These are phyloP conservation scores for Lachancea dasiensis DNA, from an alignment of 805 yeast genomes.

Conservation along the genomic window DNA sequence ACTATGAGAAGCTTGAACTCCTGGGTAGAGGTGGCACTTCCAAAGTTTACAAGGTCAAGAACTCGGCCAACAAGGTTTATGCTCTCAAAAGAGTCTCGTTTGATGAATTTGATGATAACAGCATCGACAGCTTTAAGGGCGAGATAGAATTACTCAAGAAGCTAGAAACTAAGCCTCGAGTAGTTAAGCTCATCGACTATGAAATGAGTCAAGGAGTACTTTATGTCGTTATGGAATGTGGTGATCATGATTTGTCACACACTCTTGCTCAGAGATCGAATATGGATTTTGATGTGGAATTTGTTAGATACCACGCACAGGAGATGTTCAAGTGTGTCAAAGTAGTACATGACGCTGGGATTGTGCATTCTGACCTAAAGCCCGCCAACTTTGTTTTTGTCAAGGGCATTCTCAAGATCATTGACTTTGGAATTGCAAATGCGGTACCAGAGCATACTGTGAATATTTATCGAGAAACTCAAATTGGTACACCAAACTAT, in stretches of 20 bases:
- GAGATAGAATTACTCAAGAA: constrained; percentile 72
- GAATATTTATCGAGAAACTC: constrained; percentile 82
- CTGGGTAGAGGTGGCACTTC: constrained; percentile 92
- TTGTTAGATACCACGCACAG: constrained; percentile 70
- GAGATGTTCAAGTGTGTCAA: constrained; percentile 78
- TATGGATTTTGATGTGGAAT: constrained; percentile 56
- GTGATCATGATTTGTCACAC: constrained; percentile 83
- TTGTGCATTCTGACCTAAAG: constrained; percentile 76
- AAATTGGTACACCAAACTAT: constrained; percentile 92
- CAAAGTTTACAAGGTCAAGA: constrained; percentile 72
- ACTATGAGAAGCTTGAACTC: constrained; percentile 69
- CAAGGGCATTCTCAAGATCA: constrained; percentile 75
- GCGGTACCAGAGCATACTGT: constrained; percentile 90
- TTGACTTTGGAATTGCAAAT: constrained; percentile 95
- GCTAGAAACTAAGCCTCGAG: constrained; percentile 58
- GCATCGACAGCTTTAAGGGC: constrained; percentile 77
- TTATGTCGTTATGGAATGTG: constrained; percentile 86
- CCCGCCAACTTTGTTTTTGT: constrained; percentile 75
- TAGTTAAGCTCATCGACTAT: constrained; percentile 71
- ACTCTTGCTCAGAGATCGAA: constrained; percentile 56
- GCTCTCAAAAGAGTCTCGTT: constrained; percentile 80
- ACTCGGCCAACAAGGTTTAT: constrained; percentile 48
- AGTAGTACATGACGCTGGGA: constrained; percentile 81
- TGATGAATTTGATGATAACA: constrained; percentile 72
- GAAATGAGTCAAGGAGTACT: constrained; percentile 60